phyloP scores from a whole-genome alignment of 805 yeast species.

The Schwanniomyces occidentalis region DNA sequence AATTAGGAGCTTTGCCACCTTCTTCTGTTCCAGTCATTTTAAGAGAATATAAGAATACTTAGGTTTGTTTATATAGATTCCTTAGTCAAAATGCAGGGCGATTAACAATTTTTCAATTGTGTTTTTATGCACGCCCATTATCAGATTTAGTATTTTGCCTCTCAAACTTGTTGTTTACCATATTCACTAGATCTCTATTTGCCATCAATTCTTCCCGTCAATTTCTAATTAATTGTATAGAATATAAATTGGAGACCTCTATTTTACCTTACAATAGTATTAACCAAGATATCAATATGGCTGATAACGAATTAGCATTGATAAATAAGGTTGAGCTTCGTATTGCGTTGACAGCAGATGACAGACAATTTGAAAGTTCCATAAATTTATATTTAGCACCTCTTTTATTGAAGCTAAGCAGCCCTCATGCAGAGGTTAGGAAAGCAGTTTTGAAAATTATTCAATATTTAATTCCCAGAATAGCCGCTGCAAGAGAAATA shows the following conservation, averaged over 20 bases:
- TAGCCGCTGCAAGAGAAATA: conserved; percentile 55
- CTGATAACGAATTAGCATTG: conserved; percentile 55
- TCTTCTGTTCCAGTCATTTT: conserved; percentile 97
- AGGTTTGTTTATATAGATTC: conserved; percentile 1
- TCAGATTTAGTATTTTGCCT: no score
- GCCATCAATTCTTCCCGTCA: no score
- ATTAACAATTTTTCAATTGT: no score
- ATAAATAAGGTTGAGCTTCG: conserved; percentile 80
- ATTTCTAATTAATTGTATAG: no score
- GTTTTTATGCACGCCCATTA: conserved; percentile 1
- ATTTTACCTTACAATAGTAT: no score
- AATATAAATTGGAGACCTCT: no score
- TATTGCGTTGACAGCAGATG: conserved; percentile 72
- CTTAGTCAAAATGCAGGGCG: conserved; percentile 3
- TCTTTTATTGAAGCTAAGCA: conserved; percentile 71
- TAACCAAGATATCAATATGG: no score
- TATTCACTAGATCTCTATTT: background rate
- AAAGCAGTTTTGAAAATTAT: conserved; percentile 65
- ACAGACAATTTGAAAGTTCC: conserved; percentile 60
- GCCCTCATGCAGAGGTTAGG: conserved; percentile 66
- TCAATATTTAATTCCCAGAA: conserved; percentile 65
- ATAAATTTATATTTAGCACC: conserved; percentile 73
- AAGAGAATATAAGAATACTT: conserved; percentile 75
- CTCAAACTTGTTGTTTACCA: background rate
- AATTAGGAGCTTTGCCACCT: conserved; percentile 94